Percentiles rank a stretch among this genome's conserved stretches.
Conservation (phyloP, 2,329 filamentous ascomycete genomes). For the Exophiala oligosperma region DNA sequence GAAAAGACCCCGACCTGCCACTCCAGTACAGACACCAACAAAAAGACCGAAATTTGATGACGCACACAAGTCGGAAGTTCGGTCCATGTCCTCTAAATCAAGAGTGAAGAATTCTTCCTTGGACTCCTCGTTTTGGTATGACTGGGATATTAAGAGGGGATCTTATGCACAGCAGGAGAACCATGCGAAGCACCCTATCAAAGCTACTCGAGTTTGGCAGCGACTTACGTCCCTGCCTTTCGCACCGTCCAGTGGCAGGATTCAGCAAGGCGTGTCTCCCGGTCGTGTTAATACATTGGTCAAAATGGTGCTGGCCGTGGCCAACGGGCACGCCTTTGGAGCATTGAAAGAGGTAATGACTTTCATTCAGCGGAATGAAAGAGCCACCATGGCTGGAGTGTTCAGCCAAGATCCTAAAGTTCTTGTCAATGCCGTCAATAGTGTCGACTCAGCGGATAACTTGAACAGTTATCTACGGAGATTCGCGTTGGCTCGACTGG, state of each 20-base stretch:
- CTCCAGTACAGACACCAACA: neutral
- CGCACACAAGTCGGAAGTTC: neutral
- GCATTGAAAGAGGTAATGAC: slow-evolving; percentile 1
- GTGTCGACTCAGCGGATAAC: neutral
- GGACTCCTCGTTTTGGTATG: neutral
- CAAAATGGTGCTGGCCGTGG: neutral
- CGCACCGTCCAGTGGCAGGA: neutral
- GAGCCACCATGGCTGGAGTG: neutral
- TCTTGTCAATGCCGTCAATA: neutral
- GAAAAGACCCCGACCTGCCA: neutral
- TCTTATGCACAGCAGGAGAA: neutral
- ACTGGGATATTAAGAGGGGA: neutral
- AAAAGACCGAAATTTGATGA: neutral
- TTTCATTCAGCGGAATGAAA: neutral
- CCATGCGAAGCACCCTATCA: neutral
- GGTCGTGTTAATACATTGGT: neutral
- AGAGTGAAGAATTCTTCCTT: neutral
- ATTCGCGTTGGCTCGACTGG: neutral
- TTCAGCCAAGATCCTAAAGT: slow-evolving; percentile 3
- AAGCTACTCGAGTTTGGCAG: slow-evolving; percentile 1
- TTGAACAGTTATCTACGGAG: slow-evolving; percentile 2
- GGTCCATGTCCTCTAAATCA: neutral
- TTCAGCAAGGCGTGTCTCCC: neutral
- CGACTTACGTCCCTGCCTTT: neutral
- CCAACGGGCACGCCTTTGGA: neutral